These are phyloP conservation scores for Beta vulgaris DNA, from an alignment of 148 eudicot species.

Conservation along the genomic window DNA sequence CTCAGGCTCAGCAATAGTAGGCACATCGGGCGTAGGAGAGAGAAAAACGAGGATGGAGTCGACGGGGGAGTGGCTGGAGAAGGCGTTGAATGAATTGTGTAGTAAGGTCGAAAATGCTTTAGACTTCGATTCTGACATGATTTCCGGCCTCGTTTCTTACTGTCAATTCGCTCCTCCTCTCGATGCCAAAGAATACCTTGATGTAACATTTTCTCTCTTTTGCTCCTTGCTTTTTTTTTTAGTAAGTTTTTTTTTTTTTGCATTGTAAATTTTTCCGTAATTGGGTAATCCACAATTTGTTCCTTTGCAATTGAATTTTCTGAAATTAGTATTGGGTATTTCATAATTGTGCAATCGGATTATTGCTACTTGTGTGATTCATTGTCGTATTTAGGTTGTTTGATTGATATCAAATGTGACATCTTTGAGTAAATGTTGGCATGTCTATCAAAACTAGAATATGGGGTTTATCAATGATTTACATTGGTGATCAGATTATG, in stretches of 20 bases:
- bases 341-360: not conserved
- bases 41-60: conserved; percentile 37
- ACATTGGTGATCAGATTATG: not conserved
- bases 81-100: conserved; percentile 65
- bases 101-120: conserved; percentile 47
- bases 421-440: too few species aligned
- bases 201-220: conserved; percentile 37
- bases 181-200: conserved; percentile 96
- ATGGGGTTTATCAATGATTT: not conserved
- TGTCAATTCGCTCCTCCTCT: conserved; percentile 87
- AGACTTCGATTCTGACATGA: conserved; percentile 71
- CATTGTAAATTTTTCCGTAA: not conserved
- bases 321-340: conserved; percentile 10
- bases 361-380: not conserved
- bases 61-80: conserved; percentile 81
- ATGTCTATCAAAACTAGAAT: not conserved
- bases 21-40: not conserved
- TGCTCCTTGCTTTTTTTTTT: not conserved
- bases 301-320: not conserved
- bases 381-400: not conserved
- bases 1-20: not conserved
- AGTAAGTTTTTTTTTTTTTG: not conserved
- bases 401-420: not conserved
- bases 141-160: conserved; percentile 94
- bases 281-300: not conserved